Evolutionary conservation across 805 yeast genomes (phyloP).

Genomic region (Candida orba): DNA sequence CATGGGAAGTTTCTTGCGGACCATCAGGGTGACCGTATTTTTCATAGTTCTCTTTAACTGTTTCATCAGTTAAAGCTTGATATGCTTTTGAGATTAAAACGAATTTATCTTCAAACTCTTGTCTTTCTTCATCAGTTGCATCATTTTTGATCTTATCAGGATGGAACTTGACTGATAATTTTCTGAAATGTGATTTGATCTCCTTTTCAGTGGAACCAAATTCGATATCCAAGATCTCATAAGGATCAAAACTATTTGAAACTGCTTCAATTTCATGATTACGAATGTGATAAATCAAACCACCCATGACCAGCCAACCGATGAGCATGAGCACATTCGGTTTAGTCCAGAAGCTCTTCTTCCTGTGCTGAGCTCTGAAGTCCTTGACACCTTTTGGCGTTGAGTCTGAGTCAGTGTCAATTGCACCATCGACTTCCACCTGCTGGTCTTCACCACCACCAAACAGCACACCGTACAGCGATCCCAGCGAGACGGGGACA

Average conservation of each 20-base stretch:
- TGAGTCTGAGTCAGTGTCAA: slow-evolving; percentile 2
- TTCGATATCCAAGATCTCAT: slow-evolving; percentile 72
- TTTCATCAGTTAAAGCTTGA: slow-evolving; percentile 89
- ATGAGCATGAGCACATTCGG: slow-evolving; percentile 11
- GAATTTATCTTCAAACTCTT: slow-evolving; percentile 62
- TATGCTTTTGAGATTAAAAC: slow-evolving; percentile 87
- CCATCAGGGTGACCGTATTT: slow-evolving; percentile 98
- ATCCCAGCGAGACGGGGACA: slow-evolving; percentile 17
- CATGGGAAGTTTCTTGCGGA: slow-evolving; percentile 82
- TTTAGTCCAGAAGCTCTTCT: slow-evolving; percentile 10
- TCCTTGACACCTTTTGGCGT: slow-evolving; percentile 7
- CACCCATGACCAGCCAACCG: slow-evolving; percentile 28
- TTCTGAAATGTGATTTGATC: slow-evolving; percentile 76
- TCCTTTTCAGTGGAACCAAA: slow-evolving; percentile 65
- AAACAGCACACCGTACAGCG: slow-evolving; percentile 5
- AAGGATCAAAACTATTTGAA: slow-evolving; percentile 73
- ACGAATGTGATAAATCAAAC: slow-evolving; percentile 29
- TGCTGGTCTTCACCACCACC: neutral
- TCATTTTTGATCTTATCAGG: slow-evolving; percentile 81
- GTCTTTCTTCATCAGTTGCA: slow-evolving; percentile 43
- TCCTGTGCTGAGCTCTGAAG: slow-evolving; percentile 8
- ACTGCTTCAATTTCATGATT: slow-evolving; percentile 32
- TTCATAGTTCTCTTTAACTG: slow-evolving; percentile 69
- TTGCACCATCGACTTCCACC: slow-evolving; percentile 2
- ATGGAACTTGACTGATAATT: slow-evolving; percentile 80